Evolutionary conservation across 495 filamentous ascomycete species (phyloP).

Genomic region (Penicillium cosmopolitanum): DNA sequence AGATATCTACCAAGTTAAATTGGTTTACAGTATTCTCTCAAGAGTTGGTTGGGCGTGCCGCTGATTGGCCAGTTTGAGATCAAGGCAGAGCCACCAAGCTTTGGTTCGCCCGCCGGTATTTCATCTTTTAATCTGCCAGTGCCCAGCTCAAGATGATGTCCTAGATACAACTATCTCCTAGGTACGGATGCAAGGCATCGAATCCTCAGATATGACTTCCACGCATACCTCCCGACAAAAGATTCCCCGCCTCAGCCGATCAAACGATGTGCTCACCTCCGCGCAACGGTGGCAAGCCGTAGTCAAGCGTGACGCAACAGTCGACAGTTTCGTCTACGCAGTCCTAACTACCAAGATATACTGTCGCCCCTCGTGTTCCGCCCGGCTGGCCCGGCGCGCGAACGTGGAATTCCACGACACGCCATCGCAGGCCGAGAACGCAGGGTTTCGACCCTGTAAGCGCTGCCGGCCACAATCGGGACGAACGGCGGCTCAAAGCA

Average conservation of each 20-base stretch:
- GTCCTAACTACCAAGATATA: slow-evolving; percentile 67
- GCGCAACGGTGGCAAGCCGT: slow-evolving; percentile 61
- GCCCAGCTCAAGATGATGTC: neutral
- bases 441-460: slow-evolving; percentile 66
- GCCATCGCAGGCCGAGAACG: slow-evolving; percentile 55
- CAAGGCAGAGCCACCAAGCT: slow-evolving; percentile 3
- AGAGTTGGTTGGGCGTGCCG: neutral
- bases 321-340: slow-evolving; percentile 61
- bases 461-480: slow-evolving; percentile 59
- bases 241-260: slow-evolving; percentile 33
- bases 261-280: slow-evolving; percentile 28
- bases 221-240: slow-evolving; percentile 13
- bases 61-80: slow-evolving; percentile 14
- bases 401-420: slow-evolving; percentile 64
- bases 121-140: neutral
- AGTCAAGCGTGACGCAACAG: slow-evolving; percentile 51
- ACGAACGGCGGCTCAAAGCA: slow-evolving; percentile 35
- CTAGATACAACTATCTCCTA: neutral
- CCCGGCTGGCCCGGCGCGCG: slow-evolving; percentile 62
- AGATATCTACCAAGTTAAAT: too few relatives aligned
- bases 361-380: slow-evolving; percentile 64
- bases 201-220: too few relatives aligned
- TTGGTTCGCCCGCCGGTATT: neutral
- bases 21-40: too few relatives aligned
- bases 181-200: too few relatives aligned